These are phyloP conservation scores for Chrysanthemum makinoi DNA, from an alignment of 129 eudicot species.

Conservation along the genomic window DNA sequence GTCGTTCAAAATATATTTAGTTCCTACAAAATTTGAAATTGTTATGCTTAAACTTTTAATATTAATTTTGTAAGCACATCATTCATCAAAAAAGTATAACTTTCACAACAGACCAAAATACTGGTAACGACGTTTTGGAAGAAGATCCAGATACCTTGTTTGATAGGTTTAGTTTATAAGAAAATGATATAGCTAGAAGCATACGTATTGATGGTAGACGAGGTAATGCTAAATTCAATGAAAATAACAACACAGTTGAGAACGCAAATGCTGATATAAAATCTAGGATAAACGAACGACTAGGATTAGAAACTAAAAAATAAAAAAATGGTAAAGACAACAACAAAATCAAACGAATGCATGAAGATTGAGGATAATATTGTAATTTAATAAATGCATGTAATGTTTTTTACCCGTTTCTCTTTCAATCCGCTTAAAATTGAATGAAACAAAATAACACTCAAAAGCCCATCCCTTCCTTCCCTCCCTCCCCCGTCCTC, in stretches of 20 bases:
- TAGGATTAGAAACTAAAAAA: conserved; percentile 74
- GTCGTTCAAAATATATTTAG: too few species aligned
- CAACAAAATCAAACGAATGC: conserved; percentile 53
- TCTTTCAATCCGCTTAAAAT: too few species aligned
- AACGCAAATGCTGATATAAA: conserved; percentile 78
- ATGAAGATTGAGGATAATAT: too few species aligned
- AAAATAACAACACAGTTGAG: conserved; percentile 72
- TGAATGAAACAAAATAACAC: too few species aligned
- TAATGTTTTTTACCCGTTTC: too few species aligned
- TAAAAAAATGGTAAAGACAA: conserved; percentile 81
- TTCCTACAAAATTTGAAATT: too few species aligned
- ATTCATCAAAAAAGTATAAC: too few species aligned
- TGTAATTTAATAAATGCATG: too few species aligned
- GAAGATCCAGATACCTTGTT: conserved; percentile 38
- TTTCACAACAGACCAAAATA: conserved; percentile 75
- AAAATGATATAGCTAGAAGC: conserved; percentile 63
- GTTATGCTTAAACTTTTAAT: too few species aligned
- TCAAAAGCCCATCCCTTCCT: too few species aligned
- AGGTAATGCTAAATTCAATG: conserved; percentile 84
- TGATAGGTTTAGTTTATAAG: conserved; percentile 42
- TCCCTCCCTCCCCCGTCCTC: too few species aligned
- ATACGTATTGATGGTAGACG: conserved; percentile 76
- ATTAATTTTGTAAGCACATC: too few species aligned
- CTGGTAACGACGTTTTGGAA: conserved; percentile 58
- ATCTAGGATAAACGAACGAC: conserved; percentile 67